Base-by-base conservation (phyloP, 2,329 filamentous ascomycete genomes). In the Aspergillus tubingensis region DNA sequence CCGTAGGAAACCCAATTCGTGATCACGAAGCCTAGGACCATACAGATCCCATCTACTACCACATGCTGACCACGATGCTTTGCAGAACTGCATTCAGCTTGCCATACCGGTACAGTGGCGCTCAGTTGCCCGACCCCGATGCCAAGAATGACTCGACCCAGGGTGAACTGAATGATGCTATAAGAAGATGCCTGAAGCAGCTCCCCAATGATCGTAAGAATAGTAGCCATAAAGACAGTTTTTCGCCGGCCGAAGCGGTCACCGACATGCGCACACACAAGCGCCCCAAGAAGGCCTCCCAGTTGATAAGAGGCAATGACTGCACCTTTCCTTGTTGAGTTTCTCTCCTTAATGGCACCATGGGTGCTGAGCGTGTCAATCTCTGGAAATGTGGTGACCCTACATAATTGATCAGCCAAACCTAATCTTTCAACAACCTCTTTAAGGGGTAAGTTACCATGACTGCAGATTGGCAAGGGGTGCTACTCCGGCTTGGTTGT, bases 71-170 rank as follows among this genome's bases (percentile, higher is more conserved):
- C 81, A 53, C 80, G 74, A 55, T 76, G 71, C 61, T 83, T 79
- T 4, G 79, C 75, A 53, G 79, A 78, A 2, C 78, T 78, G n/a
- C 78, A 81, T 67, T 82, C 80, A 4, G 75, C 76, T 60, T 82
- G 80, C 79, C 80, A 82, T 6, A 77, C 80, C 1, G 80, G 81
- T 1, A 82, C 79, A 1, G 78, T 80, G 0, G 75, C 78, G 2
- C 77, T 80, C 55, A 81, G 79, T 64, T 81, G 69, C 4, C 80
- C 77, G 52, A 82, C 80, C 0, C 81, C 82, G 48, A 82, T 67
- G n/a, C 82, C 82, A 7, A 80, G 78, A 10, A 84, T 73, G 17
- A 83, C 60, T 48, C 82, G 76, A 7, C 79, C 80, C 38, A 81
- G 73, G 50, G 82, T 79, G 58, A 84, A 76, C 60, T 83, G 80